Evolutionary conservation across 768 basidiomycete species (phyloP), one percentile per base, ranked within the genome.

Genomic region (Serendipita sp.): DNA sequence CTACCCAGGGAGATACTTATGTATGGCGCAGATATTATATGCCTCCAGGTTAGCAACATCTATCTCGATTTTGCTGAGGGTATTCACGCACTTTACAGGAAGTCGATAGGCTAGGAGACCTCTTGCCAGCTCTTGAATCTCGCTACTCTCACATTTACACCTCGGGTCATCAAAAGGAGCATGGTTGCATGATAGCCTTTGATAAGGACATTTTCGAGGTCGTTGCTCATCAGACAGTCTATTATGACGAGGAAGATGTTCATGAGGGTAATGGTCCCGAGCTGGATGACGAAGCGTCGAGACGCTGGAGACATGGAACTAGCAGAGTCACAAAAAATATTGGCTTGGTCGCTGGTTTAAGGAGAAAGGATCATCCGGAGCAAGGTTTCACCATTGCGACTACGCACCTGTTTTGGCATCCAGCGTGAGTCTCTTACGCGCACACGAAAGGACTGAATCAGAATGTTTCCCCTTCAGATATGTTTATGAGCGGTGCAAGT

Each of bases 401-500:
- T 0, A 93, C 93, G 0, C 94, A 97, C 74, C 75, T 95, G 24
- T 97, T 96, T 72, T 97, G 94, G 94, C 92, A 95, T 73, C 92
- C 92, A 3, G 80, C 79, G 84, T 91, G 72, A 63, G 80, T 75
- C 38, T 63, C 28, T 41, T 9, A 22, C 3, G 61, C 16, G 2
- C 66, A 44, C 38, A n/a, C 22, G 45, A 4, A 48, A 28, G 45
- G 3, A 4, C n/a, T 3, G 3, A 38, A 38, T 38, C 44, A 60
- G n/a, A 14, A 20, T 42, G 63, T 43, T 56, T n/a, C 48, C 62
- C 65, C 61, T 68, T 28, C 34, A 76, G 85, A 62, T 90, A 88
- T 70, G 80, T 81, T 0, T 97, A 96, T 69, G 94, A 98, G 73
- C 81, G 92, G 64, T 76, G 82, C 51, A 83, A 88, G 88, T 82